These are phyloP conservation scores for Penicillium steckii DNA, from an alignment of 495 filamentous ascomycete genomes.

Conservation along the genomic window DNA sequence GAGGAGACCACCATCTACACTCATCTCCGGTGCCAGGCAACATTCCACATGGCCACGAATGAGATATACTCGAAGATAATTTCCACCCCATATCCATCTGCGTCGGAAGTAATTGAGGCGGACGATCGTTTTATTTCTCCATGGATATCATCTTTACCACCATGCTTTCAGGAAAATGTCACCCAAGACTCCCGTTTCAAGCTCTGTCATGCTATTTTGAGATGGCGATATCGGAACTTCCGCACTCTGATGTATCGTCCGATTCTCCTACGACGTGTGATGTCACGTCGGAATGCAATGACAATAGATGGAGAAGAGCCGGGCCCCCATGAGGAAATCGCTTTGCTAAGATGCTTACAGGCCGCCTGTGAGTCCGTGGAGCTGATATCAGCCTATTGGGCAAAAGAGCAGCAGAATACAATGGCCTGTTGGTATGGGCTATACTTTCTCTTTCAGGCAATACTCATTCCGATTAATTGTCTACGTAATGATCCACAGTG, in stretches of 20 bases:
- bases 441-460: conserved; percentile 21
- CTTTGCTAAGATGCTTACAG: conserved; percentile 16
- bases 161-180: conserved; percentile 12
- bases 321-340: not conserved
- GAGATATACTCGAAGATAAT: conserved; percentile 21
- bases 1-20: conserved; percentile 19
- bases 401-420: conserved; percentile 8
- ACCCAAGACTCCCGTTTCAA: conserved; percentile 9
- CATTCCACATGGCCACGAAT: conserved; percentile 15
- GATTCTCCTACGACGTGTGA: conserved; percentile 13
- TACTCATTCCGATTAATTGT: conserved; percentile 21
- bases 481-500: conserved; percentile 17
- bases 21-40: conserved; percentile 14
- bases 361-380: conserved; percentile 14
- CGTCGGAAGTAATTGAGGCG: conserved; percentile 11
- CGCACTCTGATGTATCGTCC: conserved; percentile 22
- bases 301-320: not conserved
- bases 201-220: conserved; percentile 17
- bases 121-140: conserved; percentile 17
- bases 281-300: conserved; percentile 2
- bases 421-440: conserved; percentile 25
- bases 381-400: conserved; percentile 16
- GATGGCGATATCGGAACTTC: conserved; percentile 23
- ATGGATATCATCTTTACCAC: conserved; percentile 9
- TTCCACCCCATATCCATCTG: conserved; percentile 15